Percentiles rank a stretch among this genome's conserved stretches.
These are phyloP conservation scores for Proliferodiscus dingleyae DNA, from an alignment of 2,329 filamentous ascomycete species.

Conservation along the genomic window DNA sequence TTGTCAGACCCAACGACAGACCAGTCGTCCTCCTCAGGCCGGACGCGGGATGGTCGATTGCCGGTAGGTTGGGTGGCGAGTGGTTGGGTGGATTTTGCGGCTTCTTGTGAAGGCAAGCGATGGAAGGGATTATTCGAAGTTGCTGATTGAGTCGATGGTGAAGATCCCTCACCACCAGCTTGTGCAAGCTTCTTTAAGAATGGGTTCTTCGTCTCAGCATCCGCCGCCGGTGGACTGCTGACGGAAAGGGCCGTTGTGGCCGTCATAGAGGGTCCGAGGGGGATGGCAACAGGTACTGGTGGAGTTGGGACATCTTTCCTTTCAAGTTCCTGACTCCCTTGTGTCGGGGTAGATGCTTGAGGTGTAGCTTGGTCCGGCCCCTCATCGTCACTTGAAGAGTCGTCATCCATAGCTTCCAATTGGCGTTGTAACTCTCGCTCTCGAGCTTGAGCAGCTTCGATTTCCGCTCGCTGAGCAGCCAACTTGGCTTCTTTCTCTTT, in stretches of 20 bases:
- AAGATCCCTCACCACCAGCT: slow-evolving; percentile 42
- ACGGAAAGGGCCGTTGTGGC: slow-evolving; percentile 33
- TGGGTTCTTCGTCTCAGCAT: slow-evolving; percentile 84
- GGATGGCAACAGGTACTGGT: slow-evolving; percentile 49
- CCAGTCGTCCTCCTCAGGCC: slow-evolving; percentile 75
- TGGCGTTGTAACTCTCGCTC: slow-evolving; percentile 87
- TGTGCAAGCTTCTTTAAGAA: slow-evolving; percentile 89
- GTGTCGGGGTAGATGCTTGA: slow-evolving; percentile 54
- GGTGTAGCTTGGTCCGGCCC: slow-evolving; percentile 65
- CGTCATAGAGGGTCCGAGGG: slow-evolving; percentile 36
- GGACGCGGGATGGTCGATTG: slow-evolving; percentile 47
- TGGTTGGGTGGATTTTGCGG: slow-evolving; percentile 42
- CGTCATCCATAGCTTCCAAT: slow-evolving; percentile 68
- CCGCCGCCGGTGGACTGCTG: slow-evolving; percentile 35
- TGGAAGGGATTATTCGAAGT: slow-evolving; percentile 96
- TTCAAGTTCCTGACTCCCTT: slow-evolving; percentile 51
- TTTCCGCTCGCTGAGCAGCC: slow-evolving; percentile 80
- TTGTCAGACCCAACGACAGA: slow-evolving; percentile 70
- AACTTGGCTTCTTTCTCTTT: slow-evolving; percentile 85
- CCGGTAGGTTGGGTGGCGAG: slow-evolving; percentile 38
- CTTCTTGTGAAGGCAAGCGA: slow-evolving; percentile 63
- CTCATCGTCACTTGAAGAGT: slow-evolving; percentile 77
- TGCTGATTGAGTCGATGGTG: slow-evolving; percentile 43
- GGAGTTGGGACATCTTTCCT: slow-evolving; percentile 48
- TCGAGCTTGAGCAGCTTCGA: slow-evolving; percentile 84